Conservation (phyloP, 305 asterid species). For the Fraxinus sp. region DNA sequence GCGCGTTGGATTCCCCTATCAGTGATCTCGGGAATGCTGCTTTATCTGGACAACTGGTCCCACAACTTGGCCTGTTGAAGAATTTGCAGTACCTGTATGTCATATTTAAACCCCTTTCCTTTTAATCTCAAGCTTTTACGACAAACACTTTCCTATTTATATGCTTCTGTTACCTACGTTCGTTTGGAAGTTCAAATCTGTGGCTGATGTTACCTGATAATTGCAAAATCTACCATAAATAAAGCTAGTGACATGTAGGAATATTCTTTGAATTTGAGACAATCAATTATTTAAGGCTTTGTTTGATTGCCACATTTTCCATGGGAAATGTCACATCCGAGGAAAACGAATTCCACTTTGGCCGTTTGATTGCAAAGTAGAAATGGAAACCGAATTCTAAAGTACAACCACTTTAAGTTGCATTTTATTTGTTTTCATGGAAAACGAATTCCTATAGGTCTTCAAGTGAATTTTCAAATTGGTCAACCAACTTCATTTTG, state of each 20-base stretch:
- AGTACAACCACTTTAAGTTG: too few relatives aligned
- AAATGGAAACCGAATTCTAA: too few relatives aligned
- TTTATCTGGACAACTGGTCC: slow-evolving; percentile 80
- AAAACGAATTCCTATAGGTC: not conserved
- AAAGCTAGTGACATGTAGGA: slow-evolving; percentile 14
- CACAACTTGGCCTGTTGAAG: slow-evolving; percentile 88
- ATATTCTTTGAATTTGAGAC: not conserved
- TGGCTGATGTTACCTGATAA: slow-evolving; percentile 7
- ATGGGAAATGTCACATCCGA: too few relatives aligned
- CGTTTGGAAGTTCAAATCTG: not conserved
- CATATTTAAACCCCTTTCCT: not conserved
- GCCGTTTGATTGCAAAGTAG: too few relatives aligned
- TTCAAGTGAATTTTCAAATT: not conserved
- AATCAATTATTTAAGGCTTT: not conserved
- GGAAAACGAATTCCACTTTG: too few relatives aligned
- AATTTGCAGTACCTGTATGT: slow-evolving; percentile 95
- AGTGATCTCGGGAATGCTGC: slow-evolving; percentile 98
- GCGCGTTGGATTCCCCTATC: slow-evolving; percentile 24
- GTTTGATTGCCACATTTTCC: too few relatives aligned
- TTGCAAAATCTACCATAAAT: slow-evolving; percentile 3
- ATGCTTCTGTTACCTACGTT: not conserved
- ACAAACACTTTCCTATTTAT: not conserved
- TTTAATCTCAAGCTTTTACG: not conserved
- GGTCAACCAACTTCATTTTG: not conserved
- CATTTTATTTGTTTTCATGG: too few relatives aligned